Evolutionary conservation across 208 protist species (phyloP).

Genomic region (Ichthyophonus hoferi): DNA sequence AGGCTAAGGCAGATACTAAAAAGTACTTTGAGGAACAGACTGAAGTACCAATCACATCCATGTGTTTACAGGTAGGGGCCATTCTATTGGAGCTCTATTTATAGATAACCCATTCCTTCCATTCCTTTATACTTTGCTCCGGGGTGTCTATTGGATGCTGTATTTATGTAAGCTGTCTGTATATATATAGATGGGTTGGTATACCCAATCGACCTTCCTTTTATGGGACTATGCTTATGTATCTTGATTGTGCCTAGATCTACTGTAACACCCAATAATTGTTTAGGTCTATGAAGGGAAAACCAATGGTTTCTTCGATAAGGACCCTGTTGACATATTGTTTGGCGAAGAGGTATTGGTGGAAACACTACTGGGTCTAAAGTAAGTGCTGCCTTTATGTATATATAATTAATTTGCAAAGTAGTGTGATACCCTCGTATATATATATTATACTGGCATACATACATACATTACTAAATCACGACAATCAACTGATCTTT

Average conservation of each 20-base stretch:
- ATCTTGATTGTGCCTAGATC: too few species aligned
- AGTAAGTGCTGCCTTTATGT: too few species aligned
- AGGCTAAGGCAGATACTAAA: background rate
- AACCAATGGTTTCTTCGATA: slow-evolving; percentile 1
- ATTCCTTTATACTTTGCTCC: too few species aligned
- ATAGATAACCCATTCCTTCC: too few species aligned
- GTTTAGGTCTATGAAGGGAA: background rate
- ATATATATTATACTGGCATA: slow-evolving; percentile 68
- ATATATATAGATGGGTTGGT: too few species aligned
- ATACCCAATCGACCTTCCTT: too few species aligned
- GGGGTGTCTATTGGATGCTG: too few species aligned
- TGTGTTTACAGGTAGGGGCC: background rate
- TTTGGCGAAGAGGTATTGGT: slow-evolving; percentile 1
- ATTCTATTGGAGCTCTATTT: too few species aligned
- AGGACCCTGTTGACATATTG: background rate
- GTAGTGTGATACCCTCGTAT: slow-evolving; percentile 53
- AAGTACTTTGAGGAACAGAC: background rate
- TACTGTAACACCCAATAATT: background rate
- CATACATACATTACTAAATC: too few species aligned
- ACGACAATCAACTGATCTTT: slow-evolving; percentile 62
- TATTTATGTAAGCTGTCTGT: too few species aligned
- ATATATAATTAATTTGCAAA: slow-evolving; percentile 6
- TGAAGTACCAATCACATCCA: background rate
- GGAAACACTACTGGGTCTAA: slow-evolving; percentile 42
- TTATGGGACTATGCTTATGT: too few species aligned